Conservation (phyloP, 1,284 basidiomycete species). For the Hortiboletus rubellus region DNA sequence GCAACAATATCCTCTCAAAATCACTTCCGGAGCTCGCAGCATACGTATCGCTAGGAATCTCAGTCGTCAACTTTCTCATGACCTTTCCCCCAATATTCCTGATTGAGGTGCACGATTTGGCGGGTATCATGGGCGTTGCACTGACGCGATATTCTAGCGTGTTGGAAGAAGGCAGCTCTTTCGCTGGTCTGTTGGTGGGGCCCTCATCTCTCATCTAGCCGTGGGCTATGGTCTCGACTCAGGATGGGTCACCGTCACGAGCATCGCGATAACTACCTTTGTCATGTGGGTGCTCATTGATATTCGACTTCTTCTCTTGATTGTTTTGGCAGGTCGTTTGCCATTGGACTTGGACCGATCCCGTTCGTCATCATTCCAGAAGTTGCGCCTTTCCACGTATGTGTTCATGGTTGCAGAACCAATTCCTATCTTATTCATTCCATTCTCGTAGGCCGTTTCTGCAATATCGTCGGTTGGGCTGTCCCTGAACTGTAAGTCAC, state of each 20-base stretch:
- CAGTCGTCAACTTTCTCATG: slow-evolving; percentile 80
- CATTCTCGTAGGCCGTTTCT: slow-evolving; percentile 65
- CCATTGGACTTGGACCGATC: slow-evolving; percentile 87
- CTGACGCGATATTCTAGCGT: slow-evolving; percentile 42
- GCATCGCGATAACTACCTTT: slow-evolving; percentile 78
- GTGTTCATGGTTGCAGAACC: slow-evolving; percentile 27
- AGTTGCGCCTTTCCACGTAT: slow-evolving; percentile 76
- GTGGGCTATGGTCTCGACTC: slow-evolving; percentile 75
- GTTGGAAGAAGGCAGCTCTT: slow-evolving; percentile 65
- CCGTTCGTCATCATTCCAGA: slow-evolving; percentile 95
- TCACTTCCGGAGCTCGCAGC: slow-evolving; percentile 76
- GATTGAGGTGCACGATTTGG: slow-evolving; percentile 58
- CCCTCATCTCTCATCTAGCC: slow-evolving; percentile 63
- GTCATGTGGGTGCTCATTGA: slow-evolving; percentile 63
- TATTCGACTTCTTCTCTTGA: slow-evolving; percentile 1
- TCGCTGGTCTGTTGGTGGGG: slow-evolving; percentile 57
- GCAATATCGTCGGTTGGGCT: slow-evolving; percentile 82
- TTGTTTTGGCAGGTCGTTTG: slow-evolving; percentile 64
- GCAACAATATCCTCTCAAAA: slow-evolving; percentile 80
- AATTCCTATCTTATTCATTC: background rate
- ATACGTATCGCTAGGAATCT: slow-evolving; percentile 76
- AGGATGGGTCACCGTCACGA: slow-evolving; percentile 61
- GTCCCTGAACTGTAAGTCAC: slow-evolving; percentile 73
- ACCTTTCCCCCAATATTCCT: slow-evolving; percentile 82
- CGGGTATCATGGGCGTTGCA: background rate